Evolutionary conservation across 768 basidiomycete species (phyloP), one percentile per base, ranked within the genome.

Genomic region (Boletus vinaceobasis): DNA sequence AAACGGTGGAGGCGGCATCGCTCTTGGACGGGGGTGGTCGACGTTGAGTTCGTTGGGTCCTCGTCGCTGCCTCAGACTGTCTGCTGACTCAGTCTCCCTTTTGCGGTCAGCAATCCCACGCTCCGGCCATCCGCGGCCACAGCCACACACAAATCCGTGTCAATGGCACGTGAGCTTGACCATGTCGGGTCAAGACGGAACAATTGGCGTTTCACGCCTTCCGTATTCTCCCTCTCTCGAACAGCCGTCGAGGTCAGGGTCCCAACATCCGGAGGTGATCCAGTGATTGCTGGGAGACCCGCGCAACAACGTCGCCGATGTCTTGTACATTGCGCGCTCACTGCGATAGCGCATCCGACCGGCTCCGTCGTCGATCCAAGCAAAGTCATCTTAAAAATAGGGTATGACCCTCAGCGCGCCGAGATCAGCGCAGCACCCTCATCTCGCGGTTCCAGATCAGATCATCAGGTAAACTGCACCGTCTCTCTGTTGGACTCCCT

Each of bases 1-100:
- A 49, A 71, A 73, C 7, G 70, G 57, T 42, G 68, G 64, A 33
- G 69, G 71, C 55, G 71, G 67, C 70, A 71, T 71, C 65, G 65
- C 64, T 44, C 55, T 50, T 43, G 59, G 49, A 55, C 43, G 47
- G 40, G 53, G 59, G 59, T 46, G 50, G 53, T 46, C 56, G 60
- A 58, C 58, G 61, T 47, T 47, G 56, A 59, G 53, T 59, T 54
- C 33, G 45, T 56, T 62, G 46, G 57, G 46, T 53, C 29, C 44
- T 52, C 21, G 60, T 61, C 52, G 48, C 36, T 27, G 49, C 29
- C 55, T 53, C 53, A 23, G 23, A 23, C 23, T 54, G 44, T 40
- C 33, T 45, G 64, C 62, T 62, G 50, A 62, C 42, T 15, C 35
- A 62, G 37, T 10, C 2, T 15, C 1, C 53, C 53, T 36, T 47